Conservation (phyloP, 768 basidiomycete genomes). For the Boletus vermiculosoides region DNA sequence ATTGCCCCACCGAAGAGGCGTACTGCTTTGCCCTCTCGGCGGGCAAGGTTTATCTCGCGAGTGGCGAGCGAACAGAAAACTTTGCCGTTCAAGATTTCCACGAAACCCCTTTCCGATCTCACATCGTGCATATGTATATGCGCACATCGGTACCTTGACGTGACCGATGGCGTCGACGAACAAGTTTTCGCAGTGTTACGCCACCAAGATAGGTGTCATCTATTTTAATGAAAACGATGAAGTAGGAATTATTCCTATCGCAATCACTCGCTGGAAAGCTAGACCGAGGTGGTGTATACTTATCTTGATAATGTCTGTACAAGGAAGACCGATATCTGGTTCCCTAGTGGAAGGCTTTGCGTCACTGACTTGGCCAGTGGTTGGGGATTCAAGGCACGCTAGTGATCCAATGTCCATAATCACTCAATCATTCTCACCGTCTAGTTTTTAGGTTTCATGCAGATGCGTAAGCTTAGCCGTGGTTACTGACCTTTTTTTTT, state of each 20-base stretch:
- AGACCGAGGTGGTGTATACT: background rate
- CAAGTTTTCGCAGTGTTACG: too few relatives aligned
- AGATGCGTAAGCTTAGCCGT: background rate
- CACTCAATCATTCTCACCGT: background rate
- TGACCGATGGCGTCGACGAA: too few relatives aligned
- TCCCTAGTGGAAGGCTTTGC: background rate
- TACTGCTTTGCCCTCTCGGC: background rate
- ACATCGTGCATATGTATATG: background rate
- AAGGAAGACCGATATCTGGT: background rate
- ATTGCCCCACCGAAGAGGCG: background rate
- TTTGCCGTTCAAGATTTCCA: background rate
- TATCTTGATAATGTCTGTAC: background rate
- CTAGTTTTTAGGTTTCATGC: background rate
- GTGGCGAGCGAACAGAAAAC: background rate
- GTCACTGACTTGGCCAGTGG: background rate
- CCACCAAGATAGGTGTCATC: background rate
- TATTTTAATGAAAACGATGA: background rate
- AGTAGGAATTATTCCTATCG: background rate
- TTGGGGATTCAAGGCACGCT: background rate
- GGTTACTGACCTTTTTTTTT: background rate
- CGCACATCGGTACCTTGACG: background rate
- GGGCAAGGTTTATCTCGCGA: background rate
- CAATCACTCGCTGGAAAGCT: background rate
- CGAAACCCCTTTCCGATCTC: background rate
- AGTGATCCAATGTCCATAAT: background rate